These are phyloP conservation scores for Scheffersomyces amazonensis DNA, from an alignment of 805 yeast species.

Conservation along the genomic window DNA sequence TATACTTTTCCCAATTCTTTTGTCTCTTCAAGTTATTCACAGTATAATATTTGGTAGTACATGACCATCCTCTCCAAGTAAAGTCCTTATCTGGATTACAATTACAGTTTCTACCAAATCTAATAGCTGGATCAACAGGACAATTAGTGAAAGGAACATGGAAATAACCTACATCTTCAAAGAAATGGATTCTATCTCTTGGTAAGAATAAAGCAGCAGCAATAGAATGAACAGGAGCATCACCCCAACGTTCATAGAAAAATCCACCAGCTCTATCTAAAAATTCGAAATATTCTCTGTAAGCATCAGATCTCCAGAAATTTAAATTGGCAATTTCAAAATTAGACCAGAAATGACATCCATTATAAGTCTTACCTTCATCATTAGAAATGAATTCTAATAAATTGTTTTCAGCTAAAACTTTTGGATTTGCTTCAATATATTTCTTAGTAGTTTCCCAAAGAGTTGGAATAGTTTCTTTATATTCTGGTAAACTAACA, in stretches of 20 bases:
- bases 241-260: constrained; percentile 91
- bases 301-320: constrained; percentile 73
- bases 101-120: constrained; percentile 61
- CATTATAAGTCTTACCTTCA: constrained; percentile 74
- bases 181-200: constrained; percentile 67
- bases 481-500: constrained; percentile 75
- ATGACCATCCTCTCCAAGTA: constrained; percentile 73
- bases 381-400: constrained; percentile 68
- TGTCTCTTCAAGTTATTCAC: constrained; percentile 58
- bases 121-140: constrained; percentile 64
- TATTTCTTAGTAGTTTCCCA: constrained; percentile 76
- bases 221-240: constrained; percentile 85
- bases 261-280: constrained; percentile 82
- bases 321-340: constrained; percentile 73
- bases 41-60: constrained; percentile 62
- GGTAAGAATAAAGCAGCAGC: constrained; percentile 79
- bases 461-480: constrained; percentile 78
- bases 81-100: constrained; percentile 74
- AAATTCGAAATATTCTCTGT: constrained; percentile 62
- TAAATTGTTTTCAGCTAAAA: constrained; percentile 58
- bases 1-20: constrained; percentile 64
- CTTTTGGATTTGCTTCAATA: constrained; percentile 56
- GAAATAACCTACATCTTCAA: constrained; percentile 80
- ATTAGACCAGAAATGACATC: constrained; percentile 89
- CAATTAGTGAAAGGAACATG: constrained; percentile 82